Base-by-base conservation (phyloP, 768 basidiomycete genomes). In the Kwoniella pini region DNA sequence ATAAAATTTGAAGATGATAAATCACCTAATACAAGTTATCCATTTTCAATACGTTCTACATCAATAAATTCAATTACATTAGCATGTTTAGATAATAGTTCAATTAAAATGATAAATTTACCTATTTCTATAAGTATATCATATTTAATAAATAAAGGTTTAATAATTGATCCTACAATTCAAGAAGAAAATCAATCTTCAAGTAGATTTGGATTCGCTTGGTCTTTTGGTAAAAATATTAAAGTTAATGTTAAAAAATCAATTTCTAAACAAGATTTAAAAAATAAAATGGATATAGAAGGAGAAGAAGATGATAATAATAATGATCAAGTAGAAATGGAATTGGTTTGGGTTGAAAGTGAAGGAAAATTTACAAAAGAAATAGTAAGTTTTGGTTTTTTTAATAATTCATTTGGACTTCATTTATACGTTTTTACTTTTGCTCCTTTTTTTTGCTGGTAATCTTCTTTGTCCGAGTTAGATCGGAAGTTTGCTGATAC, bases 21-120 rank as follows among this genome's bases (percentile, higher is more conserved):
- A 48, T 54, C 49, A 21, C 57, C 56, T 19, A 21, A 56, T 21
- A 57, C 54, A 45, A 56, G 57, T 4, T 57, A 43, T 31, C 42
- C 61, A 19, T 66, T 67, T 42, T 63, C 74, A 1, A 56, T 67
- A 4, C 51, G 71, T 43, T 77, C 80, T 0, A 71, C 77, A 0
- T 44, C 68, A 2, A 67, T 81, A 45, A 82, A 81, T 51, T 77
- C 80, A 1, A 53, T 75, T 3, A 70, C 76, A 5, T 53, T 80
- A 6, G 69, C 80, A 0, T 54, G 77, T 5, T 55, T 80, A 9
- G 77, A 79, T 48, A 70, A 73, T 1, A 79, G 75, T 0, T 65
- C 63, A 4, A 62, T 81, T 11, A 69, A 73, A 10, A 63, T 77
- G 24, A 57, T 57, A 7, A 79, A 69, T 12, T 57, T 78, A 27